Conservation (phyloP, 2,329 filamentous ascomycete genomes). For the Magnaporthiopsis rhizophila region DNA sequence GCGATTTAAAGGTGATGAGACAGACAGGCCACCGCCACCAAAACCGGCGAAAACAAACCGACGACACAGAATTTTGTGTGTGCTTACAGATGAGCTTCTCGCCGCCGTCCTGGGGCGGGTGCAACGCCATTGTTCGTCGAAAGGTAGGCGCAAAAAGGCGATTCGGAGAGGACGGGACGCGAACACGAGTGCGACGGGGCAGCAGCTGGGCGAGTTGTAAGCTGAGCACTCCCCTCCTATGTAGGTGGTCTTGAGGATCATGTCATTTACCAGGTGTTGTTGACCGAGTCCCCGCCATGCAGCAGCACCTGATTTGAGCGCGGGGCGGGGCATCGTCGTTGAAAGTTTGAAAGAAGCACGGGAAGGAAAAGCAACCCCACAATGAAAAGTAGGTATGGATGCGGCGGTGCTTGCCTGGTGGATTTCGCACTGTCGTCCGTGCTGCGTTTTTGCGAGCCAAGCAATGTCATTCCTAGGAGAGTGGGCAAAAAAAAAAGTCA, state of each 20-base stretch:
- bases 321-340: not conserved
- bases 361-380: too few relatives aligned
- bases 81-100: conserved; percentile 42
- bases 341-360: too few relatives aligned
- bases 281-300: not conserved
- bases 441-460: too few relatives aligned
- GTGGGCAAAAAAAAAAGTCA: too few relatives aligned
- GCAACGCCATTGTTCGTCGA: conserved; percentile 31
- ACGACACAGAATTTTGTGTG: not conserved
- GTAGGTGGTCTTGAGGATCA: not conserved
- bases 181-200: not conserved
- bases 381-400: too few relatives aligned
- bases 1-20: not conserved
- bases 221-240: not conserved
- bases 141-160: not conserved
- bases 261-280: not conserved
- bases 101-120: conserved; percentile 28
- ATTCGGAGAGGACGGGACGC: not conserved
- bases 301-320: not conserved
- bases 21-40: not conserved
- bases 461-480: too few relatives aligned
- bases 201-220: not conserved
- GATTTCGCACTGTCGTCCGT: too few relatives aligned
- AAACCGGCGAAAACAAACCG: too few relatives aligned
- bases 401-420: too few relatives aligned